A percentile compares a stretch with the other conserved stretches of the same genome.
phyloP scores from a whole-genome alignment of 176 grass and related monocot species.

The Neostapfia colusana region DNA sequence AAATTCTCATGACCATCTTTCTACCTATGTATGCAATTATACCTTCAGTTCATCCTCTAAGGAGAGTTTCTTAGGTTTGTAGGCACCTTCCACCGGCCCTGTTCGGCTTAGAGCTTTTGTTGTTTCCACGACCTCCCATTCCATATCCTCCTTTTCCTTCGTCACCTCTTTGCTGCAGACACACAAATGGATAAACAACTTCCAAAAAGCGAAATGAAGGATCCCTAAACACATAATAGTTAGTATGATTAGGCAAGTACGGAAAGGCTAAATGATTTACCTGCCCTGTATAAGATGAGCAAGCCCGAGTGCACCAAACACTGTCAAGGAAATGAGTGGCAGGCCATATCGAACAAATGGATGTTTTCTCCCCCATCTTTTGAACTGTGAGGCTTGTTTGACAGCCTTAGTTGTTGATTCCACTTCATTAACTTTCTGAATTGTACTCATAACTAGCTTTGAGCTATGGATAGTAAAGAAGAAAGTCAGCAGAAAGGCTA shows the following conservation, averaged over 20 bases:
- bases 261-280: conserved; percentile 42
- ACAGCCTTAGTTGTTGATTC: conserved; percentile 44
- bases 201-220: conserved; percentile 26
- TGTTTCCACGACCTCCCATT: conserved; percentile 91
- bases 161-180: conserved; percentile 80
- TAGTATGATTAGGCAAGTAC: neutral
- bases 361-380: conserved; percentile 65
- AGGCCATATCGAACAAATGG: conserved; percentile 80
- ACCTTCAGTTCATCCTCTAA: conserved; percentile 91
- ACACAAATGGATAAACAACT: conserved; percentile 2
- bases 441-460: conserved; percentile 35
- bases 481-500: neutral
- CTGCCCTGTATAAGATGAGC: conserved; percentile 87
- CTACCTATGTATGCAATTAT: conserved; percentile 6
- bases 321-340: conserved; percentile 86
- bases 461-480: neutral
- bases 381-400: conserved; percentile 63
- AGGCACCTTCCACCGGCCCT: conserved; percentile 67
- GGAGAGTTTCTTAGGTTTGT: conserved; percentile 78
- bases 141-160: conserved; percentile 93
- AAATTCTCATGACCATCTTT: neutral
- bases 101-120: conserved; percentile 72
- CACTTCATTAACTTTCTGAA: conserved; percentile 41
- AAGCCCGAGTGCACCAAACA: conserved; percentile 79
- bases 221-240: neutral